Conservation (phyloP, 2,329 filamentous ascomycete genomes). For the Pseudogymnoascus sp. region DNA sequence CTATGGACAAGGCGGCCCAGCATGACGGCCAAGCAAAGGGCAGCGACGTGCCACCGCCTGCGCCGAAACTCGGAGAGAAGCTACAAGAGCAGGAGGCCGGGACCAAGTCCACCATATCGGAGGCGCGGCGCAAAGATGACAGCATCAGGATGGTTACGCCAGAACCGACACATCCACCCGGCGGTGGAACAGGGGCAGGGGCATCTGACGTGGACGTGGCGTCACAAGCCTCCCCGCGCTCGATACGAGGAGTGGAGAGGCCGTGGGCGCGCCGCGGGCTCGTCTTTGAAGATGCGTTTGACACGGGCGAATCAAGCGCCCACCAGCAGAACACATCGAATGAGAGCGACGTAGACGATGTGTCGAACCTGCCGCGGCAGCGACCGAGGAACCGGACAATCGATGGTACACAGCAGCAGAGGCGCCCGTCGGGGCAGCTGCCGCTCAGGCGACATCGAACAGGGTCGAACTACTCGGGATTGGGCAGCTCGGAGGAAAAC, state of each 20-base stretch:
- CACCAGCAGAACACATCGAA: background rate
- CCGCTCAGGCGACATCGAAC: background rate
- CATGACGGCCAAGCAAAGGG: slow-evolving; percentile 28
- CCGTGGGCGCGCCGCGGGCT: slow-evolving; percentile 42
- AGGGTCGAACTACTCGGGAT: background rate
- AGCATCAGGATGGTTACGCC: slow-evolving; percentile 18
- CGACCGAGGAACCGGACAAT: slow-evolving; percentile 38
- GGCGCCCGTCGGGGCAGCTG: background rate
- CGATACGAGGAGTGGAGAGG: slow-evolving; percentile 38
- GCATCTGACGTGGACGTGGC: slow-evolving; percentile 21
- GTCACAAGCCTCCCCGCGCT: slow-evolving; percentile 41
- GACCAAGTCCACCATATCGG: slow-evolving; percentile 45
- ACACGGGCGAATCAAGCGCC: slow-evolving; percentile 29
- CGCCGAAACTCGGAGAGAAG: background rate
- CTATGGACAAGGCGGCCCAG: background rate
- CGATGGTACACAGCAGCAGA: slow-evolving; percentile 45
- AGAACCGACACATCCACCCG: background rate
- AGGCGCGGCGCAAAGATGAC: slow-evolving; percentile 57
- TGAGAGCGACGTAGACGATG: background rate
- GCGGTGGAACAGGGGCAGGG: slow-evolving; percentile 1
- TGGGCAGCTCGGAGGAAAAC: slow-evolving; percentile 1
- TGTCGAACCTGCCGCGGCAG: background rate
- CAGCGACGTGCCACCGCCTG: slow-evolving; percentile 18
- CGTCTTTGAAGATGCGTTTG: slow-evolving; percentile 53
- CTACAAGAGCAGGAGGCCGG: slow-evolving; percentile 12